phyloP scores from a whole-genome alignment of 208 protist species.

The Trypanosoma congolense region DNA sequence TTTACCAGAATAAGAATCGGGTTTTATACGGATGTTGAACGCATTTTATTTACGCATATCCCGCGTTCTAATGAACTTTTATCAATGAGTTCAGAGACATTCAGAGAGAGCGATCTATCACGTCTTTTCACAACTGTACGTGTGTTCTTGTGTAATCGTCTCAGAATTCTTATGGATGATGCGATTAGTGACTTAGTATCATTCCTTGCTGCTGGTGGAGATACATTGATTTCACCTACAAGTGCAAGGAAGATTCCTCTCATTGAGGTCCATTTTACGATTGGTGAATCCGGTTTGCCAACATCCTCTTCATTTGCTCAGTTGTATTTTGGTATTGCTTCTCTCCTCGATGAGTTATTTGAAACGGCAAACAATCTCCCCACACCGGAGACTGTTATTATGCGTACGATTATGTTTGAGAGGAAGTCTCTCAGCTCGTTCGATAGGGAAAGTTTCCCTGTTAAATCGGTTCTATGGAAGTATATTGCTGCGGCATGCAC shows the following conservation, averaged over 20 bases:
- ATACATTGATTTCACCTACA: conserved; percentile 23
- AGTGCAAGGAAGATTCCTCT: conserved; percentile 35
- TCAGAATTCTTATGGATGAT: conserved; percentile 50
- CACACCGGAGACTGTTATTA: conserved; percentile 38
- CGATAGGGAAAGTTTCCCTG: conserved; percentile 11
- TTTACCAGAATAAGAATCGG: conserved; percentile 78
- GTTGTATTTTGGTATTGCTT: conserved; percentile 51
- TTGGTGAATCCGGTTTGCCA: conserved; percentile 50
- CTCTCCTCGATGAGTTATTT: conserved; percentile 63
- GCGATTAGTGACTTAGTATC: conserved; percentile 43
- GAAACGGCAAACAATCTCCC: conserved; percentile 54
- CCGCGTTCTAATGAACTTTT: conserved; percentile 28
- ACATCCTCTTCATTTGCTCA: conserved; percentile 51
- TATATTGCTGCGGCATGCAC: conserved; percentile 31
- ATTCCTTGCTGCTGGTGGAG: conserved; percentile 47
- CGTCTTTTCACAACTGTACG: conserved; percentile 62
- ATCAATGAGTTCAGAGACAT: conserved; percentile 28
- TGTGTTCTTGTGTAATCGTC: conserved; percentile 62
- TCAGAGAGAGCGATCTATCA: conserved; percentile 42
- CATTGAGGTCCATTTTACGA: conserved; percentile 46
- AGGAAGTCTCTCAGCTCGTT: conserved; percentile 30
- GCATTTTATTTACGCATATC: conserved; percentile 62
- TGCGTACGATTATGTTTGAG: conserved; percentile 57
- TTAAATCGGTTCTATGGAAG: conserved; percentile 14
- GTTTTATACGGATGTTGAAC: conserved; percentile 76